Evolutionary conservation across 805 yeast species (phyloP).

Genomic region (Candida loeiensis): DNA sequence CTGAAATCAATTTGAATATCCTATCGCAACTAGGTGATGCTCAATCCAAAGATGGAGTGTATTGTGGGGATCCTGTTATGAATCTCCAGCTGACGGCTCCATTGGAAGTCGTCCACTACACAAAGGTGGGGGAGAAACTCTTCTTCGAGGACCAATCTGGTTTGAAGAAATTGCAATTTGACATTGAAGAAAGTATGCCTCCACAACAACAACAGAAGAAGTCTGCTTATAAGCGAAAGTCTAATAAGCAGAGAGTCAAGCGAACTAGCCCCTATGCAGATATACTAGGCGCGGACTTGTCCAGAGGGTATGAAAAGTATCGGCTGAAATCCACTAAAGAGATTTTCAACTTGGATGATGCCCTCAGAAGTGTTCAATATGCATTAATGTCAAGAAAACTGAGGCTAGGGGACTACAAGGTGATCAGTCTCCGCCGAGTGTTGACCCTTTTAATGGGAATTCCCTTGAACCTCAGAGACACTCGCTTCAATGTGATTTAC

Average conservation of each 20-base stretch:
- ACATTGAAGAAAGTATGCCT: neutral
- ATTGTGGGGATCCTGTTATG: neutral
- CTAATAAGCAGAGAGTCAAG: conserved; percentile 3
- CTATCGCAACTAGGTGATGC: conserved; percentile 68
- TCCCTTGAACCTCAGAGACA: conserved; percentile 16
- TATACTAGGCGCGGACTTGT: conserved; percentile 18
- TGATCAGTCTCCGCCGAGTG: conserved; percentile 18
- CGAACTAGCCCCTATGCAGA: conserved; percentile 10
- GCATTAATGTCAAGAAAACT: conserved; percentile 6
- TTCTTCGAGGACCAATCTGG: conserved; percentile 10
- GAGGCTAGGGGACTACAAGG: conserved; percentile 9
- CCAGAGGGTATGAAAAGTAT: conserved; percentile 16
- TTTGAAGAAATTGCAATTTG: conserved; percentile 3
- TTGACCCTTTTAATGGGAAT: conserved; percentile 17
- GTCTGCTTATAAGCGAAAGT: conserved; percentile 7
- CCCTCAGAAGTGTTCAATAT: conserved; percentile 13
- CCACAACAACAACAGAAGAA: conserved; percentile 1
- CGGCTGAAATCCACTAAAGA: conserved; percentile 9
- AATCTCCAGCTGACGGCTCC: neutral
- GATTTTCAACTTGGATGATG: conserved; percentile 17
- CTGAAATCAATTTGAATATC: conserved; percentile 62
- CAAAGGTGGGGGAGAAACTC: conserved; percentile 1
- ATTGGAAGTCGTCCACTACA: conserved; percentile 3
- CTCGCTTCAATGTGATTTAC: conserved; percentile 17
- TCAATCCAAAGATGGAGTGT: neutral